Base-by-base conservation (phyloP, 2,329 filamentous ascomycete species). In the Colletotrichum sp. region DNA sequence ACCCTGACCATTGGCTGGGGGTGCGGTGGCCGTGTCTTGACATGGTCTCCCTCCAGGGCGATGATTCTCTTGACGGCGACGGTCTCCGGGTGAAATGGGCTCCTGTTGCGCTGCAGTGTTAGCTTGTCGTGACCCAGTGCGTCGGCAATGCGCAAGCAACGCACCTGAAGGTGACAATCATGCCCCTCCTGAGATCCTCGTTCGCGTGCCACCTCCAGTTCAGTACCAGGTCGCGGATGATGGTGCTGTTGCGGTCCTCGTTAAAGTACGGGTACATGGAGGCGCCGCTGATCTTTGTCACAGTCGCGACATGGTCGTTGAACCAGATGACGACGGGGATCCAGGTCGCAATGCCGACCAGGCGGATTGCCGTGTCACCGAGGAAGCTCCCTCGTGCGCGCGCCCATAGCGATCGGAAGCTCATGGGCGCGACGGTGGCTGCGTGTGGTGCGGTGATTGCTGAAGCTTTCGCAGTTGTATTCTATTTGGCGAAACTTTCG, bases 241-340 rank as follows among this genome's bases (percentile, higher is more conserved):
- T 86, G 74, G 87, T 92, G 80, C 89, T 87, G 81, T 93, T 87
- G 80, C 88, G 92, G 68, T 93, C 90, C 74, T 92, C 87, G 80
- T 96, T 96, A 71, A 96, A 86, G 77, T 92, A 93, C 2, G 95
- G 95, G 71, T 93, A 93, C 95, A 97, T 97, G 24, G 93, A 95
- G 24, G 87, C 83, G 3, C 93, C 93, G 43, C 87, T 87, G 75
- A 94, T 90, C 74, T 86, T 84, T 5, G 89, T 89, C 60, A 93
- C 77, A 78, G 92, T 90, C 26, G 89, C 90, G 48, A 94, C 88
- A 79, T 92, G 87, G 39, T 89, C 85, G 79, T 93, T 91, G 85
- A 94, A 89, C 82, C 90, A 91, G 74, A 92, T 88, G 65, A 91
- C 84, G 16, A 91, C 88, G 1, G 93, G 93, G 28, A 93, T 83